phyloP scores from a whole-genome alignment of 75 land plant species.

The Pinus albicaulis region DNA sequence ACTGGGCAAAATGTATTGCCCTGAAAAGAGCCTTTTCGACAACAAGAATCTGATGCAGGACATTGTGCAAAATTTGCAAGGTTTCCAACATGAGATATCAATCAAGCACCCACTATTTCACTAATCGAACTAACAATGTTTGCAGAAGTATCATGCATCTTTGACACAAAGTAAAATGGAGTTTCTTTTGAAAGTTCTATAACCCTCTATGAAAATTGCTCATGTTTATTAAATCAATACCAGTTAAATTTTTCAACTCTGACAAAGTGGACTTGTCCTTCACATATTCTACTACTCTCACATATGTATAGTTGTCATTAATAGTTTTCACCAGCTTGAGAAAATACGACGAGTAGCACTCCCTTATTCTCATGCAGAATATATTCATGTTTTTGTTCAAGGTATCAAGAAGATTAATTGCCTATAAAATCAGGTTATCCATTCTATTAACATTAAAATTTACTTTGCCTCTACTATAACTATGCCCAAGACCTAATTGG shows the following conservation, averaged over 20 bases:
- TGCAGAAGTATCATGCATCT: conserved; percentile 94
- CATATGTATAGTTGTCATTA: conserved; percentile 91
- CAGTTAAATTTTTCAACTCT: conserved; percentile 75
- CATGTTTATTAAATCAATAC: too few species aligned
- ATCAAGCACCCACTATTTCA: conserved; percentile 98
- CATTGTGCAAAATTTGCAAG: too few species aligned
- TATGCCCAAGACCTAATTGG: too few species aligned
- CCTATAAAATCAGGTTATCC: too few species aligned
- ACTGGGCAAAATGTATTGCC: conserved; percentile 20
- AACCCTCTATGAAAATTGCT: conserved; percentile 83
- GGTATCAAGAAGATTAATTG: too few species aligned
- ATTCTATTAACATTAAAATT: too few species aligned
- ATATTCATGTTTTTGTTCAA: too few species aligned
- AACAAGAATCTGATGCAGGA: conserved; percentile 98
- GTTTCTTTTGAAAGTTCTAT: conserved; percentile 70
- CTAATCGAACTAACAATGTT: conserved; percentile 91
- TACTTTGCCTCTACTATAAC: too few species aligned
- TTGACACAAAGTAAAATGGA: too few species aligned
- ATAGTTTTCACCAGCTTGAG: conserved; percentile 93
- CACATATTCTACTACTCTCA: conserved; percentile 69
- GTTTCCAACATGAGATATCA: conserved; percentile 99
- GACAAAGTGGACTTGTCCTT: conserved; percentile 73
- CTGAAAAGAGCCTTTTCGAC: conserved; percentile 98
- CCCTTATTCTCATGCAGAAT: conserved; percentile 27
- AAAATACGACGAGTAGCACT: conserved; percentile 98